These are phyloP conservation scores for Cornus controversa DNA, from an alignment of 148 eudicot genomes.

Conservation along the genomic window DNA sequence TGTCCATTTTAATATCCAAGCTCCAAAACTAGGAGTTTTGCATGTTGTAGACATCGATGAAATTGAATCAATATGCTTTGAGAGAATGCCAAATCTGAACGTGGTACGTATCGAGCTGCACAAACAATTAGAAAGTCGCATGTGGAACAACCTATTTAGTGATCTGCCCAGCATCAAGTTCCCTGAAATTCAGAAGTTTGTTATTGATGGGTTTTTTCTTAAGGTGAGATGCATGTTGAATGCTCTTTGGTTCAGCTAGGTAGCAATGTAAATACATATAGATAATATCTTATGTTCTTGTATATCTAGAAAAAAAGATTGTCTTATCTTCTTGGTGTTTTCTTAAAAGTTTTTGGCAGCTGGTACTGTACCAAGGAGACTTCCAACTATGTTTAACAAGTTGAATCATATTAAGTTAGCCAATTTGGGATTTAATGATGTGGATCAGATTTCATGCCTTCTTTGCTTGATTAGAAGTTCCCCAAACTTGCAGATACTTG, in stretches of 20 bases:
- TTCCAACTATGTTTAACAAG: not conserved
- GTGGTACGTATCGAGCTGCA: not conserved
- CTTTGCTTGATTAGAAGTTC: conserved; percentile 3
- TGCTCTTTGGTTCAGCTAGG: not conserved
- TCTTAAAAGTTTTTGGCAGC: not conserved
- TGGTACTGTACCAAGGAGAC: not conserved
- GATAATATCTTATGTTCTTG: too few species aligned
- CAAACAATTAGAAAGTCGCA: not conserved
- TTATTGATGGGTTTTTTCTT: not conserved
- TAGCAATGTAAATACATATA: not conserved
- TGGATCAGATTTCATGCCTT: not conserved
- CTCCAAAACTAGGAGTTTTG: not conserved
- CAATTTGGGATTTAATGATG: not conserved
- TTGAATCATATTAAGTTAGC: not conserved
- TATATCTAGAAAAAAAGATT: too few species aligned
- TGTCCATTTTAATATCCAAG: not conserved
- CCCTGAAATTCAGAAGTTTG: not conserved
- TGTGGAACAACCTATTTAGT: not conserved
- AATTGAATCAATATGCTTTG: not conserved
- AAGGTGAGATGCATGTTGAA: not conserved
- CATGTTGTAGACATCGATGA: not conserved
- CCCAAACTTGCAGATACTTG: not conserved
- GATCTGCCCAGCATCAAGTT: not conserved
- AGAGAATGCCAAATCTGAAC: not conserved
- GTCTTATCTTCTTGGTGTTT: not conserved